Conservation (phyloP, 148 eudicot species). For the Amaranthus hypochondriacus region DNA sequence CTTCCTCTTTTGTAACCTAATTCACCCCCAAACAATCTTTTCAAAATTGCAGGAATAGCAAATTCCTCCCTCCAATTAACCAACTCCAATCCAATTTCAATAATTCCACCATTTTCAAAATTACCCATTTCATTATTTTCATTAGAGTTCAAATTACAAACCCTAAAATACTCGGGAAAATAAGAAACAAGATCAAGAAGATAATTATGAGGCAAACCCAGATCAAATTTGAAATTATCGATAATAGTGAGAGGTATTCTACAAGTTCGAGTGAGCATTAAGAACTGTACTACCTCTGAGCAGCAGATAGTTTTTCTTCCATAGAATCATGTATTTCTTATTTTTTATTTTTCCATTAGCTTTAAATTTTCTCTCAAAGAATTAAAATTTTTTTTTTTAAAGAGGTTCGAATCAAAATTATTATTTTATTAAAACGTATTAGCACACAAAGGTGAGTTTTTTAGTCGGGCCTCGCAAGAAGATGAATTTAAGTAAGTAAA, state of each 20-base stretch:
- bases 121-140: slow-evolving; percentile 3
- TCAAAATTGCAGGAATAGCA: slow-evolving; percentile 44
- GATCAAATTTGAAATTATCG: slow-evolving; percentile 51
- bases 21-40: slow-evolving; percentile 22
- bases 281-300: slow-evolving; percentile 44
- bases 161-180: slow-evolving; percentile 64
- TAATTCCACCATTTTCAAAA: too few species aligned
- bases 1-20: slow-evolving; percentile 23
- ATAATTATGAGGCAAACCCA: slow-evolving; percentile 63
- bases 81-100: slow-evolving; percentile 52
- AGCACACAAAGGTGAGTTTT: too few species aligned
- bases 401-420: too few species aligned
- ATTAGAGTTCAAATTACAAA: slow-evolving; percentile 33
- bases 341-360: slow-evolving; percentile 25
- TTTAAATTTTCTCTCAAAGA: too few species aligned
- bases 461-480: too few species aligned
- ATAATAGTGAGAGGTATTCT: slow-evolving; percentile 44
- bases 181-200: slow-evolving; percentile 39
- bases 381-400: too few species aligned
- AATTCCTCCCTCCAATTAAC: slow-evolving; percentile 53
- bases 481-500: too few species aligned
- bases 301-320: slow-evolving; percentile 28
- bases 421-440: too few species aligned
- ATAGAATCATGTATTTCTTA: slow-evolving; percentile 30
- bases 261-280: slow-evolving; percentile 48